These are phyloP conservation scores for Gyrodon lividus DNA, from an alignment of 768 basidiomycete species.

Conservation along the genomic window DNA sequence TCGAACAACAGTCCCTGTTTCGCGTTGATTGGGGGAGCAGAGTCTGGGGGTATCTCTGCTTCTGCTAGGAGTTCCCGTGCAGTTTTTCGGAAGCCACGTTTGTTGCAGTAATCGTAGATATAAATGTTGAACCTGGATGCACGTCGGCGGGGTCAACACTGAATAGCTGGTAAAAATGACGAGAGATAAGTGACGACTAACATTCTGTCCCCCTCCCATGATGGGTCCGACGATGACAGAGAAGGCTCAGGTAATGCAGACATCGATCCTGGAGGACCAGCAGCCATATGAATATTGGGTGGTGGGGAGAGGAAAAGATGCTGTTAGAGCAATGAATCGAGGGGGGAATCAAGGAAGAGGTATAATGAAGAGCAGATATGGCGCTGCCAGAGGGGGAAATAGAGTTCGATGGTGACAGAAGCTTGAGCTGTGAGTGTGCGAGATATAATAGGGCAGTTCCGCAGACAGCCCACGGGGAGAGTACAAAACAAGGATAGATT, in stretches of 20 bases:
- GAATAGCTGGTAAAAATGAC: background rate
- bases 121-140: slow-evolving; percentile 80
- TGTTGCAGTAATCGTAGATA: slow-evolving; percentile 81
- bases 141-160: slow-evolving; percentile 9
- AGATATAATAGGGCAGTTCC: slow-evolving; percentile 15
- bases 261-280: slow-evolving; percentile 28
- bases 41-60: slow-evolving; percentile 61
- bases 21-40: slow-evolving; percentile 77
- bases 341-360: background rate
- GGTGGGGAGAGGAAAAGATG: background rate
- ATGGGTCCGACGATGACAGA: slow-evolving; percentile 35
- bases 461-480: background rate
- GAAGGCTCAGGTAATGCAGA: slow-evolving; percentile 14
- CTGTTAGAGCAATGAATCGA: background rate
- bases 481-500: slow-evolving; percentile 1
- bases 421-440: slow-evolving; percentile 11
- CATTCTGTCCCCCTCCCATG: slow-evolving; percentile 89
- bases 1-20: slow-evolving; percentile 82
- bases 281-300: slow-evolving; percentile 17
- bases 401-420: slow-evolving; percentile 6
- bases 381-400: slow-evolving; percentile 1
- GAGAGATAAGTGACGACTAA: slow-evolving; percentile 35
- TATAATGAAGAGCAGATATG: slow-evolving; percentile 1
- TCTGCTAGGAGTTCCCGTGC: slow-evolving; percentile 65
- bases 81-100: slow-evolving; percentile 75